Evolutionary conservation across 2,329 filamentous ascomycete species (phyloP).

Genomic region (Aspergillus arachidicola): DNA sequence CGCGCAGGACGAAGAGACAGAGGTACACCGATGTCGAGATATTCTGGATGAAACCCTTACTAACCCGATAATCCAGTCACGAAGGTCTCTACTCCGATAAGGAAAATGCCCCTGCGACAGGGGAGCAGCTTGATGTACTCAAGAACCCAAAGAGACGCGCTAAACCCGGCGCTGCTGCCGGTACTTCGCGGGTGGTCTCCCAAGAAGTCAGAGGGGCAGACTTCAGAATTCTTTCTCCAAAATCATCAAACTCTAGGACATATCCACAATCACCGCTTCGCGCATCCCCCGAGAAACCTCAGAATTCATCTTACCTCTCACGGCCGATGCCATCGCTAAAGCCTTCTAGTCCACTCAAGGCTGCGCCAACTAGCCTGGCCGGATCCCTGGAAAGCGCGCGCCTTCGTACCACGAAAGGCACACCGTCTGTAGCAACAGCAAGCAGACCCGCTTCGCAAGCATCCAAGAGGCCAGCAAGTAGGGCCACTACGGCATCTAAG

Average conservation of each 20-base stretch:
- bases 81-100: slow-evolving; percentile 70
- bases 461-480: slow-evolving; percentile 33
- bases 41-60: slow-evolving; percentile 6
- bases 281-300: slow-evolving; percentile 44
- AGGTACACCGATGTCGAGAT: slow-evolving; percentile 28
- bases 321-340: slow-evolving; percentile 67
- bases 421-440: slow-evolving; percentile 30
- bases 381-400: slow-evolving; percentile 22
- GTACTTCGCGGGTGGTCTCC: slow-evolving; percentile 44
- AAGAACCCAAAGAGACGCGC: slow-evolving; percentile 72
- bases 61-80: slow-evolving; percentile 52
- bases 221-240: slow-evolving; percentile 74
- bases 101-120: slow-evolving; percentile 63
- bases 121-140: slow-evolving; percentile 49
- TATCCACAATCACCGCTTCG: slow-evolving; percentile 59
- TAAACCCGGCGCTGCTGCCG: slow-evolving; percentile 42
- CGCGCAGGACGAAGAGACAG: slow-evolving; percentile 33
- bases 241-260: slow-evolving; percentile 77
- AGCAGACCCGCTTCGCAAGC: slow-evolving; percentile 29
- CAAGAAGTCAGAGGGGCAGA: slow-evolving; percentile 49
- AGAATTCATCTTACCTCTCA: slow-evolving; percentile 59
- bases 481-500: slow-evolving; percentile 33
- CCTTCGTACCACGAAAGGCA: slow-evolving; percentile 27
- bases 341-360: slow-evolving; percentile 45
- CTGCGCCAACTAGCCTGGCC: slow-evolving; percentile 24